Base-by-base conservation (phyloP, 78 protist species). In the Acrasis kona region DNA sequence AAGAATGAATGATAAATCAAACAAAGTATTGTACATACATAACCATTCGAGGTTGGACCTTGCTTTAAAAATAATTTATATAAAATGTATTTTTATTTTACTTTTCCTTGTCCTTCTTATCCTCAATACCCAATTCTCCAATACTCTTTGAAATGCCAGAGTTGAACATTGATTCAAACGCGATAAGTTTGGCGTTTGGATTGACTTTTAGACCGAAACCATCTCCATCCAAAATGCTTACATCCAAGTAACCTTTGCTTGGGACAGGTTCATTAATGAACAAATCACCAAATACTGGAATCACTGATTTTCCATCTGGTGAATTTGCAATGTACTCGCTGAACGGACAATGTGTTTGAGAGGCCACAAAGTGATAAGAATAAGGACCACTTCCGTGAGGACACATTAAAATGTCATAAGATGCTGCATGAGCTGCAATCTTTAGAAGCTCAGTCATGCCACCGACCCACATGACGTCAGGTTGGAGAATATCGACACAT, bases 181-280 rank as follows among this genome's bases (percentile, higher is more conserved):
- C n/a, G n/a, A n/a, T n/a, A 4, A 83, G 74, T 3, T 72, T 67
- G 27, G 42, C 61, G 40, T 37, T 12, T 7, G 42, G 77, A 31
- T 41, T 2, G 41, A 83, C 39, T 0, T 77, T 72, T 32, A 83
- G 84, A 8, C 87, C 87, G 30, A 77, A 83, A 29, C 87, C 87
- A 50, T 65, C 29, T 12, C 74, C 78, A 10, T 41, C 37, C 9
- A 82, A 61, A n/a, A n/a, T n/a, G n/a, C n/a, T n/a, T n/a, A n/a
- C n/a, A 39, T 37, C 77, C 31, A 82, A 71, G 57, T 27, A 77
- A 7, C 86, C 86, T 0, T 77, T 77, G 70, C 72, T 71, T 0
- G 87, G 87, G 9, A 83, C 79, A 27, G 87, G 87, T 39, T 83
- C 87, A 39, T 83, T 83, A 7, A 27, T 30, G 72, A 83, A 83